Evolutionary conservation across 495 filamentous ascomycete genomes (phyloP).

Genomic region (Haplographium delicatum): DNA sequence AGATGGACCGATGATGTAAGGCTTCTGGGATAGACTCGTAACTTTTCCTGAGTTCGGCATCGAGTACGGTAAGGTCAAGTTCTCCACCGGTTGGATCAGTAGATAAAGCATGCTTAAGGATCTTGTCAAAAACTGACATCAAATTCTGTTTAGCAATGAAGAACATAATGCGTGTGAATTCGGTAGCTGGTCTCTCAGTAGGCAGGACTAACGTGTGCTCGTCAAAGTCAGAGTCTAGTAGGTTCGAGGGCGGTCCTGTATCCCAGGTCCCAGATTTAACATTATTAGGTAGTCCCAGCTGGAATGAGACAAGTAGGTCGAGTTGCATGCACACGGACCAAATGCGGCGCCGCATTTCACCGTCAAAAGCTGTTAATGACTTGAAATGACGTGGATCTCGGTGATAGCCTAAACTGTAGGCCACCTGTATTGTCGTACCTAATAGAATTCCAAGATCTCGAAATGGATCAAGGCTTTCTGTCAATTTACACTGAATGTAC

Average conservation of each 20-base stretch:
- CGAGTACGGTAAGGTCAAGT: too few relatives aligned
- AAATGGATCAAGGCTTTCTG: constrained; percentile 32
- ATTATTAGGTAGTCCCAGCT: constrained; percentile 52
- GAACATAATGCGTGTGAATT: too few relatives aligned
- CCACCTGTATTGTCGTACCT: constrained; percentile 72
- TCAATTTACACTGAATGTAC: constrained; percentile 40
- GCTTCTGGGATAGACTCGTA: too few relatives aligned
- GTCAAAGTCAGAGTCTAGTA: constrained; percentile 42
- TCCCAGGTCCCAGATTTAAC: constrained; percentile 54
- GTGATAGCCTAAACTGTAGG: constrained; percentile 70
- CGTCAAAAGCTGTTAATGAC: constrained; percentile 38
- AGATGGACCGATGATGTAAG: too few relatives aligned
- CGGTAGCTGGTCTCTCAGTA: constrained; percentile 12
- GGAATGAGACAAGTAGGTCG: constrained; percentile 51
- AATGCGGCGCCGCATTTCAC: constrained; percentile 63
- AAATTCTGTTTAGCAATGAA: too few relatives aligned
- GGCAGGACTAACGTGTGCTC: constrained; percentile 27
- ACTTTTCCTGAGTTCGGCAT: too few relatives aligned
- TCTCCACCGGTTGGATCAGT: too few relatives aligned
- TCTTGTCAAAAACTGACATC: too few relatives aligned
- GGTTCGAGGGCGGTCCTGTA: constrained; percentile 47
- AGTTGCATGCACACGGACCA: constrained; percentile 63
- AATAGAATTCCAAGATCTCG: constrained; percentile 36
- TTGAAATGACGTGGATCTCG: constrained; percentile 44
- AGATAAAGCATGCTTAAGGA: too few relatives aligned